Base-by-base conservation (phyloP, 2,329 filamentous ascomycete species). In the Colletotrichum salicis region DNA sequence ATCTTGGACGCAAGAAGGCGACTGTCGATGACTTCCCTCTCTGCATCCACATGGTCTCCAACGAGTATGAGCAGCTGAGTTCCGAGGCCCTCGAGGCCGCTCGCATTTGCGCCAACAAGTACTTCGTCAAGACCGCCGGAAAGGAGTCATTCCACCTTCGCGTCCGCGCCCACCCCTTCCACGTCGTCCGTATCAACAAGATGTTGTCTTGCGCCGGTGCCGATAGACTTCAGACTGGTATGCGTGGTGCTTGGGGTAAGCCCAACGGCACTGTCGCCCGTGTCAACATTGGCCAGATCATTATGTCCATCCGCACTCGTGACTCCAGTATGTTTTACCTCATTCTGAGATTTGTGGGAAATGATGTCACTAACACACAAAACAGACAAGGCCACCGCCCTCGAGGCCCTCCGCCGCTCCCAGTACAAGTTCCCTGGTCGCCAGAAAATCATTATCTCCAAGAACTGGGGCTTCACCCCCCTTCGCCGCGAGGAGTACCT, bases 151-250 rank as follows among this genome's bases (percentile, higher is more conserved):
- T 93, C 90, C 91, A 93, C 84, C 86, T 93, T 78, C 91, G 91
- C 80, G 89, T 93, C 83, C 91, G 96, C 84, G 95, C 95, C 83
- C 96, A 99, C 91, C 96, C 96, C 79, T 99, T 94, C 94, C 96
- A 99, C 91, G 96, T 99, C 88, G 93, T 99, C 91, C 96, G 96
- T 88, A 99, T 99, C 95, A 99, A 99, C 95, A 99, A 99, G 94
- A 99, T 99, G 96, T 96, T 99, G 94, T 98, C 96, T 84, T 99
- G 96, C 87, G 96, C 96, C 83, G 96, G 96, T 91, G 96, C 96
- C 92, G 96, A 99, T 98, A 95, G 96, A 93, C 91, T 99, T 87
- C 96, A 99, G 89, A 99, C 96, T 80, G 96, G 96, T 91, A 99
- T 99, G 96, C 96, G 96, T 93, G 96, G 96, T 92, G 96, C 96